Evolutionary conservation across 2,329 filamentous ascomycete species (phyloP).

Genomic region (Achaetomium macrosporum): DNA sequence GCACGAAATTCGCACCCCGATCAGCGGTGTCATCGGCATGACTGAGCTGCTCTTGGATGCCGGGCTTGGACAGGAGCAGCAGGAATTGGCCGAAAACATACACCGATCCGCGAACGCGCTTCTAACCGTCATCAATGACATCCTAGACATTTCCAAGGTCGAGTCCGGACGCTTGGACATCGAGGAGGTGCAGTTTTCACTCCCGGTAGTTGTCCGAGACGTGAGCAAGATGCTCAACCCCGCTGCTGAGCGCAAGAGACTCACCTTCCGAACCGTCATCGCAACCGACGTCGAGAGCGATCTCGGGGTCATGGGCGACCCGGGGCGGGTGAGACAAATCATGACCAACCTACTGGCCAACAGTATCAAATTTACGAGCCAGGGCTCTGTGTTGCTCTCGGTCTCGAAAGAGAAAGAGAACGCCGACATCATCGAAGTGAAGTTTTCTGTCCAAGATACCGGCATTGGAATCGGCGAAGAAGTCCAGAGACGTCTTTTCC

Average conservation of each 20-base stretch:
- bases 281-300: slow-evolving; percentile 57
- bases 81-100: slow-evolving; percentile 71
- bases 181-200: slow-evolving; percentile 73
- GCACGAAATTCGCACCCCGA: slow-evolving; percentile 73
- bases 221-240: slow-evolving; percentile 85
- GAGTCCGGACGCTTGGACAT: slow-evolving; percentile 72
- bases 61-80: slow-evolving; percentile 61
- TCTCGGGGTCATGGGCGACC: slow-evolving; percentile 79
- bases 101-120: slow-evolving; percentile 74
- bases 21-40: slow-evolving; percentile 77
- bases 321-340: slow-evolving; percentile 76
- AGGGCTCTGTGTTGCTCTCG: slow-evolving; percentile 61
- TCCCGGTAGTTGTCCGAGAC: slow-evolving; percentile 68
- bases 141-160: slow-evolving; percentile 83
- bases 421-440: slow-evolving; percentile 58
- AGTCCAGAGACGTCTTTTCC: slow-evolving; percentile 66
- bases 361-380: slow-evolving; percentile 67
- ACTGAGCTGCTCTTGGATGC: slow-evolving; percentile 67
- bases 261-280: slow-evolving; percentile 64
- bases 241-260: slow-evolving; percentile 71
- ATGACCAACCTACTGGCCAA: slow-evolving; percentile 74
- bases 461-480: slow-evolving; percentile 79
- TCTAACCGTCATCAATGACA: slow-evolving; percentile 85
- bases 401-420: slow-evolving; percentile 60
- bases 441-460: slow-evolving; percentile 69